Evolutionary conservation across 1,139 yeast species (phyloP), one percentile per base, ranked within the genome.

Genomic region (Blastobotrys aristatus): DNA sequence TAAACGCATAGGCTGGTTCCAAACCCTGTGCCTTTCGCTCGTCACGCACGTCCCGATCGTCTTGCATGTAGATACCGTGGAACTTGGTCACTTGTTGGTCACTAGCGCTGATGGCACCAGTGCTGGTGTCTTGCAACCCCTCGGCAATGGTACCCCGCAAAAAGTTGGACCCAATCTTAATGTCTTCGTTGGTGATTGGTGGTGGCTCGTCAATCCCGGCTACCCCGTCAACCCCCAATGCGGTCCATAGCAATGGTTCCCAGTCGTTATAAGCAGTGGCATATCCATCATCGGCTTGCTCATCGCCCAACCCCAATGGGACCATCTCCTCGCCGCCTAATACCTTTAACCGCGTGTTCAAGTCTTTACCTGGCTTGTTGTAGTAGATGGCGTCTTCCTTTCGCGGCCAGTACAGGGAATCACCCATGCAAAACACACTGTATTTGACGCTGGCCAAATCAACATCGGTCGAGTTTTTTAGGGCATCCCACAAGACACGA

Each of bases 51-150:
- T 92, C 98, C 71, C 98, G 87, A 66, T 92, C 97, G 68, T 92
- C 97, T 73, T 92, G 98, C 96, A 90, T 89, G 68, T 92, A 92
- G 57, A 90, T 89, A 70, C 98, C 98, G 66, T 92, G 97, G 79
- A 92, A 92, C 69, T 92, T 92, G 57, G 97, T 89, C 66, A 92
- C 71, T 70, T 89, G 97, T 70, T 89, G 96, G 68, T 89, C 97
- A 51, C 79, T 79, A n/a, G 97, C 94, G 57, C 85, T 77, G 57
- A 92, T 86, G 14, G 96, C 90, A 56, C 97, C 97, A 17, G 97
- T 90, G 3, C 90, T 75, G 55, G 77, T 76, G 65, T 92, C 97
- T 49, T 69, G 65, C 54, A 92, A 76, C 26, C 90, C 97, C 66
- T 85, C 95, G 33, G 80, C 94, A 67, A 92, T 90, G 1, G 96